phyloP scores from a whole-genome alignment of 306 rosid genomes.

The Begonia fuchsioides region DNA sequence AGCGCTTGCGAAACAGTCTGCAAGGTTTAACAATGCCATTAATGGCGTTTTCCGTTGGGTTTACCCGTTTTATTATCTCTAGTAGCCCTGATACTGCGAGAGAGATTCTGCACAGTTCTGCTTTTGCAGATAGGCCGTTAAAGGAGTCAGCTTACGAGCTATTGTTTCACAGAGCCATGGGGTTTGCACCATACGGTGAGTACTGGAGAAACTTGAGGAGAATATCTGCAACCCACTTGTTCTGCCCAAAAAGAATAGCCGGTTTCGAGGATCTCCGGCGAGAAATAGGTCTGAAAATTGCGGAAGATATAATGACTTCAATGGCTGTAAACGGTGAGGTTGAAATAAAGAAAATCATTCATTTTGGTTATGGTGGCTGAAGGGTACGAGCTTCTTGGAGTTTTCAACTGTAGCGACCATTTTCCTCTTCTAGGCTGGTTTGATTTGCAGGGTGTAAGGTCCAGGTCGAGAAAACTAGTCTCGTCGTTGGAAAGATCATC shows the following conservation, averaged over 20 bases:
- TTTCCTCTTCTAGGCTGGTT: slow-evolving; percentile 23
- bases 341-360: slow-evolving; percentile 11
- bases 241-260: slow-evolving; percentile 16
- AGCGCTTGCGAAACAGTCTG: slow-evolving; percentile 14
- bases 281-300: slow-evolving; percentile 13
- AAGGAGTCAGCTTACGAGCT: slow-evolving; percentile 31
- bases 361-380: slow-evolving; percentile 17
- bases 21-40: slow-evolving; percentile 3
- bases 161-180: slow-evolving; percentile 28
- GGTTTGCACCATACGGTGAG: slow-evolving; percentile 29
- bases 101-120: slow-evolving; percentile 14
- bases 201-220: slow-evolving; percentile 28
- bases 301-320: not conserved
- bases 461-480: slow-evolving; percentile 15
- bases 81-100: slow-evolving; percentile 19
- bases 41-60: slow-evolving; percentile 22
- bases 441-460: slow-evolving; percentile 26
- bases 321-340: slow-evolving; percentile 6
- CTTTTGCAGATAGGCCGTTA: slow-evolving; percentile 26
- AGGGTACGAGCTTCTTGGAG: slow-evolving; percentile 29
- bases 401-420: slow-evolving; percentile 24
- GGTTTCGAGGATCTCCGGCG: slow-evolving; percentile 10
- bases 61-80: slow-evolving; percentile 19
- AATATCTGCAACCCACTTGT: slow-evolving; percentile 21
- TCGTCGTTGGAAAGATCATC: slow-evolving; percentile 21